Conservation (phyloP, 148 eudicot genomes). For the Camellia lanceoleosa region DNA sequence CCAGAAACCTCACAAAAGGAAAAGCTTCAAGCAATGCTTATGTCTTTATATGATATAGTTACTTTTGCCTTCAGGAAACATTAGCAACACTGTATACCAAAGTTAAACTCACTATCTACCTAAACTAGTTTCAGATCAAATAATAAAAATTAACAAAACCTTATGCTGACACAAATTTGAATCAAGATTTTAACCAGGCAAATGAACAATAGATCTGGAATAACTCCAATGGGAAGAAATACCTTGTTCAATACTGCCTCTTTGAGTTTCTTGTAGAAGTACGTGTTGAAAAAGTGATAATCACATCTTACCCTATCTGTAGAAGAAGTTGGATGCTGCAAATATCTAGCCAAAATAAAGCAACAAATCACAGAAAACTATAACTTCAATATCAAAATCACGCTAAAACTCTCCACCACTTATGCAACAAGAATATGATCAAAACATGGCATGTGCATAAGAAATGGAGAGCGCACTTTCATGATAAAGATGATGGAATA, state of each 20-base stretch:
- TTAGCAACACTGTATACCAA: neutral
- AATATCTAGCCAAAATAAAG: conserved; percentile 49
- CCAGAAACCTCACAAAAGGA: neutral
- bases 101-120: no score
- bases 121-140: no score
- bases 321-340: conserved; percentile 46
- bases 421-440: neutral
- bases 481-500: neutral
- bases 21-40: neutral
- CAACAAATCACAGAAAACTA: neutral
- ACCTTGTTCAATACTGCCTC: conserved; percentile 62
- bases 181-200: neutral
- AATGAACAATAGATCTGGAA: conserved; percentile 3
- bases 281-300: conserved; percentile 83
- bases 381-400: neutral
- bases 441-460: neutral
- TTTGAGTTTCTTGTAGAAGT: conserved; percentile 82
- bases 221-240: conserved; percentile 6
- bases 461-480: neutral
- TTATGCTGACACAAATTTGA: neutral
- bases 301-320: conserved; percentile 29
- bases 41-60: neutral
- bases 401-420: neutral
- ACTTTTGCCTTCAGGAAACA: neutral
- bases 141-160: no score